Evolutionary conservation across 495 filamentous ascomycete genomes (phyloP).

Genomic region (Xylaria grammica): DNA sequence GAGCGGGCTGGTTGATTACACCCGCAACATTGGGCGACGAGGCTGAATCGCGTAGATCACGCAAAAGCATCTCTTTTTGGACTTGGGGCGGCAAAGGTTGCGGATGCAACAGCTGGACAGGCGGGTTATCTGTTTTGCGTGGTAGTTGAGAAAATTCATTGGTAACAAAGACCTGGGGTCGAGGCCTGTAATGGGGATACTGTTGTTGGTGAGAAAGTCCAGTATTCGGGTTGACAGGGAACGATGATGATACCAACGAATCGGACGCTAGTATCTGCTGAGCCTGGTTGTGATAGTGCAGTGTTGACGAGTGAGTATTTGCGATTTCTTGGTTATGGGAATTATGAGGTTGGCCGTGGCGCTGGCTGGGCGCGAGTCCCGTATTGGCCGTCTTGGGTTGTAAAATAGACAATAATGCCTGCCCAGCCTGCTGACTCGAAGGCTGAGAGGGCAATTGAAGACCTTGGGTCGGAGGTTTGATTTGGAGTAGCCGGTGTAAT

Average conservation of each 20-base stretch:
- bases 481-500: slow-evolving; percentile 67
- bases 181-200: slow-evolving; percentile 27
- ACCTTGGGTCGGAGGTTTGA: slow-evolving; percentile 56
- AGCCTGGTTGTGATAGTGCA: slow-evolving; percentile 43
- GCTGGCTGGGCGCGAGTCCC: slow-evolving; percentile 14
- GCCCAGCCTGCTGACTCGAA: slow-evolving; percentile 37
- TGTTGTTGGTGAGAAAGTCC: slow-evolving; percentile 31
- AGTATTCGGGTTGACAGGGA: slow-evolving; percentile 42
- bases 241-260: slow-evolving; percentile 51
- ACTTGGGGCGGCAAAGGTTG: slow-evolving; percentile 60
- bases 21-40: slow-evolving; percentile 27
- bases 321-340: slow-evolving; percentile 49
- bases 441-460: slow-evolving; percentile 37
- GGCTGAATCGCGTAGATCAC: slow-evolving; percentile 28
- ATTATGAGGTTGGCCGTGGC: slow-evolving; percentile 38
- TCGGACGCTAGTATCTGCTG: slow-evolving; percentile 39
- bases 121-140: slow-evolving; percentile 31
- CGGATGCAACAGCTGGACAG: slow-evolving; percentile 55
- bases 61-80: slow-evolving; percentile 47
- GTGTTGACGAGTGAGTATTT: slow-evolving; percentile 39
- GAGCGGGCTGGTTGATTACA: slow-evolving; percentile 25
- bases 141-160: slow-evolving; percentile 22
- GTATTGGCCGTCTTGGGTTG: slow-evolving; percentile 40
- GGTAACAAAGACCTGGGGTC: slow-evolving; percentile 33
- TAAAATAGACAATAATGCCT: slow-evolving; percentile 65